Base-by-base conservation (phyloP, 1,139 yeast genomes). In the Lodderomyces theae region DNA sequence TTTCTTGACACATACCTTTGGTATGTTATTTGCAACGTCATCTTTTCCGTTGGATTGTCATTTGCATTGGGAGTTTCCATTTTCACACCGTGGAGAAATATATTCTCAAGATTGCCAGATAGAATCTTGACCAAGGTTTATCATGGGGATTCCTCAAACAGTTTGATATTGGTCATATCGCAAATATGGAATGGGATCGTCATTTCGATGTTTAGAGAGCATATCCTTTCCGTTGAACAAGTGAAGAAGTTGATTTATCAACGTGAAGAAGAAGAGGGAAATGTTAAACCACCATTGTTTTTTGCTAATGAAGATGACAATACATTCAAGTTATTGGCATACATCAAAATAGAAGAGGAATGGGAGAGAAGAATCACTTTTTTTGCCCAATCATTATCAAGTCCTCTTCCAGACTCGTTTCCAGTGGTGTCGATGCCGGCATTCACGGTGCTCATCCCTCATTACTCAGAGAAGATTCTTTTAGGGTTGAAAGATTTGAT, bases 1-100 rank as follows among this genome's bases (percentile, higher is more conserved):
- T 86, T 88, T 53, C 68, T 88, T 44, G 96, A 88, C 53, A 87
- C 96, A 1, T 88, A 88, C 51, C 72, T 88, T 26, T 88, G 96
- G 96, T 88, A 87, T 55, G 82, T 87, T 48, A 78, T 88, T 37
- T 82, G 88, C 71, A 87, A 83, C 54, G 81, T 92, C 43, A 54
- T 83, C 1, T 81, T 87, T 48, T 86, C 95, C 2, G 76, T 86
- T 19, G 68, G 76, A 2, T 59, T 86, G 24, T 84, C 96, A 0
- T 80, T 85, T 53, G 76, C 80, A 7, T 66, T 80, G 40, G 96
- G 96, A 0, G 82, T 84, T 3, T 86, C 96, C 1, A 79, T 86
- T 4, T 73, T 87, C 64, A 82, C 95, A 0, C 96, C 96, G 0
- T 87, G 96, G 96, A 77, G 84, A 54, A 86, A 86, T 53, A 79